Percentiles rank a stretch among this genome's conserved stretches.
Conservation (phyloP, 2,329 filamentous ascomycete genomes). For the Pyricularia sp. region DNA sequence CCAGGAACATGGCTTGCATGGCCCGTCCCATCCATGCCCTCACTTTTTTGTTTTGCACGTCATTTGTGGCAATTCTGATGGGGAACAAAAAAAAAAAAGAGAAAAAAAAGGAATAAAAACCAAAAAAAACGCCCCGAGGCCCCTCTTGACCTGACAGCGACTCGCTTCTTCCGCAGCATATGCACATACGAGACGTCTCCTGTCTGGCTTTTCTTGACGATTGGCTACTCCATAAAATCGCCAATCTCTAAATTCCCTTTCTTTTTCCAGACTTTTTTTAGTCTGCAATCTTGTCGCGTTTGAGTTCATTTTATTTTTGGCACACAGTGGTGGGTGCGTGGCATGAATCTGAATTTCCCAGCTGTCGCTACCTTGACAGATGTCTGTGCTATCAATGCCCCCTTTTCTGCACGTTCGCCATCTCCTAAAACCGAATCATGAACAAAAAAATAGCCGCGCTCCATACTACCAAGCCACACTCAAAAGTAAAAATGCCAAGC, state of each 20-base stretch:
- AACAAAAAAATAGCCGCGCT: neutral
- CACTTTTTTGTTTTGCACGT: neutral
- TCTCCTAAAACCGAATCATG: neutral
- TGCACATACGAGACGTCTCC: neutral
- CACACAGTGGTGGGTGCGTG: neutral
- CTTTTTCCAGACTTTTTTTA: neutral
- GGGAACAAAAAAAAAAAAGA: neutral
- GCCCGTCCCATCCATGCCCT: neutral
- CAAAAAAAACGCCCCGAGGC: neutral
- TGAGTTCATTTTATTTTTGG: neutral
- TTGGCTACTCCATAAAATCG: neutral
- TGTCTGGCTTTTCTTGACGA: neutral
- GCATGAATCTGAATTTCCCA: neutral
- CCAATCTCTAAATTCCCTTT: neutral
- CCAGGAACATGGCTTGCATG: neutral
- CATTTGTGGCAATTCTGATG: neutral
- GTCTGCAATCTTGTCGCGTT: neutral
- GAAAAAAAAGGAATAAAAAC: too few species aligned
- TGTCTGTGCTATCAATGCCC: neutral
- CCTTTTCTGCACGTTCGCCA: neutral
- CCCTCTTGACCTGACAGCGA: neutral
- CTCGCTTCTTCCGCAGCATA: neutral
- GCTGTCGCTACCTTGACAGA: neutral
- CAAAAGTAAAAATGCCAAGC: neutral
- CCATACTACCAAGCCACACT: too few species aligned